Percentiles rank a stretch among this genome's conserved stretches.
These are phyloP conservation scores for Starmerella stigmatis DNA, from an alignment of 805 yeast species.

Conservation along the genomic window DNA sequence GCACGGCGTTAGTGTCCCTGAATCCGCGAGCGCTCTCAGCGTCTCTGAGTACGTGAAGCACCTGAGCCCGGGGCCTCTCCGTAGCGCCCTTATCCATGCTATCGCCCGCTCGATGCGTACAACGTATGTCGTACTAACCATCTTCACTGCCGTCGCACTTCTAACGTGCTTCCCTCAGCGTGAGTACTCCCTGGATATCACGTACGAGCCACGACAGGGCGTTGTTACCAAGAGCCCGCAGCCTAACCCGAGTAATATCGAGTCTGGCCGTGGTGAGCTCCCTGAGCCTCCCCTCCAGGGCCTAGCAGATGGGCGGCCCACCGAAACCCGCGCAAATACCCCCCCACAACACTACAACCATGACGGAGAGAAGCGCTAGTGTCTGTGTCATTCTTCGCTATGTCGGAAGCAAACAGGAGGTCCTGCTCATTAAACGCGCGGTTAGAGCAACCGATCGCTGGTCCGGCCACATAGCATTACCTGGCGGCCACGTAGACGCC, in stretches of 20 bases:
- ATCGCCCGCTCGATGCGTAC: conserved; percentile 21
- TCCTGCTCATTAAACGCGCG: conserved; percentile 33
- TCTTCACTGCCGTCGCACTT: conserved; percentile 23
- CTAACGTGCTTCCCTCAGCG: conserved; percentile 21
- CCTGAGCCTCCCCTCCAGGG: too few species aligned
- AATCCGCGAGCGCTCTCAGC: conserved; percentile 21
- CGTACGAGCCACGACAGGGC: conserved; percentile 23
- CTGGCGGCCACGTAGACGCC: conserved; percentile 34
- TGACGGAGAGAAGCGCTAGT: conserved; percentile 6
- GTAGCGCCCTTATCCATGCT: conserved; percentile 15
- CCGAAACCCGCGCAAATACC: too few species aligned
- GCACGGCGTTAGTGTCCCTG: conserved; percentile 14
- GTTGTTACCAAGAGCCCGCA: not conserved
- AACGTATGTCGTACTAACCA: conserved; percentile 20
- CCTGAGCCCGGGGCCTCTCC: conserved; percentile 9
- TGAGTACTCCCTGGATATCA: conserved; percentile 25
- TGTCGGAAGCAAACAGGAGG: conserved; percentile 22
- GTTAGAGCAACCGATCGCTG: conserved; percentile 31
- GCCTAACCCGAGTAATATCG: too few species aligned
- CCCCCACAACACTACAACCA: not conserved
- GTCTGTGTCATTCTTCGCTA: conserved; percentile 10
- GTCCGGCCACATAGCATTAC: conserved; percentile 36
- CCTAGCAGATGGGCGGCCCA: too few species aligned
- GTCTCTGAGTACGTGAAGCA: conserved; percentile 18
- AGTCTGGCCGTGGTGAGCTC: too few species aligned